Base-by-base conservation (phyloP, 768 basidiomycete species). In the Tephrocybe sp. region DNA sequence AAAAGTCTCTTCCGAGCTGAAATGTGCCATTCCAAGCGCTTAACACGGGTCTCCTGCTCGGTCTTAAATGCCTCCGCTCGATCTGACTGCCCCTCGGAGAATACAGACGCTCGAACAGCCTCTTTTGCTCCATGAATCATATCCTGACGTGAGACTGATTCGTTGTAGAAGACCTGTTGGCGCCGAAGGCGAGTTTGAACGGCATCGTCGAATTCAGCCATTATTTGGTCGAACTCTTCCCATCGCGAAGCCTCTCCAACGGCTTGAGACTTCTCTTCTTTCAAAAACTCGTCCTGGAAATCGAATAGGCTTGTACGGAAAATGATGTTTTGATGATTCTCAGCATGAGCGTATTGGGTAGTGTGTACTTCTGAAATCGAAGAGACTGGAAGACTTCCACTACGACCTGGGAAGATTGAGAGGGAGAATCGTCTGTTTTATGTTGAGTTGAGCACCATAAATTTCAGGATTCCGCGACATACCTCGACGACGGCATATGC, bases 21-120 rank as follows among this genome's bases (percentile, higher is more conserved):
- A 31, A 11, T 31, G 15, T 51, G 24, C 50, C 50, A 45, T 9
- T 39, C 50, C 8, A 28, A 18, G 19, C 28, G 50, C 16, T 32
- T 31, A 18, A 1, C 9, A 5, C 27, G 44, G 2, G 19, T 11
- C 15, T 36, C 43, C 30, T 51, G 43, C 8, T 27, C 19, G 36
- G 9, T 18, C 19, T 51, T 24, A 24, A 50, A 50, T 2, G 41
- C 18, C 15, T 15, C 40, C 18, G 41, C 32, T 5, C 42, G 49
- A 9, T 26, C 18, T 1, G 13, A 37, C 25, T 50, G 49, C 6
- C 43, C 44, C 5, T 40, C 43, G 8, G 9, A 9, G 16, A 45
- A 51, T 3, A 40, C 7, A 5, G 28, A 9, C 37, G 44, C 50
- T 26, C 52, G 27, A 1, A 19, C 35, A 19, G 47, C 43, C n/a